A percentile compares a stretch with the other conserved stretches of the same genome.
Evolutionary conservation across 345 rosid genomes (phyloP).

Genomic region (Anastatica hierochuntica): DNA sequence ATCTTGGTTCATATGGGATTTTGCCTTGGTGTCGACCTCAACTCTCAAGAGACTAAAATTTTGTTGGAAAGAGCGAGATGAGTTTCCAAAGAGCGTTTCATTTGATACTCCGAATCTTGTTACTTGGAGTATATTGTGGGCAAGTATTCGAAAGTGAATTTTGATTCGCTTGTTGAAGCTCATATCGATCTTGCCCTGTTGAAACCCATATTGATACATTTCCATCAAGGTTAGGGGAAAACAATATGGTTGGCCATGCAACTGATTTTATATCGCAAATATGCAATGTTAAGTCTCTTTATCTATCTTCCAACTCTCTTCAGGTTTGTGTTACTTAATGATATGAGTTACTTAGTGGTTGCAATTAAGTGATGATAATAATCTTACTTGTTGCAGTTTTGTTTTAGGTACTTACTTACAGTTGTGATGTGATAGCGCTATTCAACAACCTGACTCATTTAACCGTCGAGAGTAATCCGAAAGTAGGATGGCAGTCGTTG

Average conservation of each 20-base stretch:
- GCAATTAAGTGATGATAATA: too few species aligned
- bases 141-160: neutral
- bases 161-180: slow-evolving; percentile 1
- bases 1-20: too few species aligned
- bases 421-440: neutral
- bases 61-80: neutral
- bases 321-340: neutral
- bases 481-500: neutral
- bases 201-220: too few species aligned
- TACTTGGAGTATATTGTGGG: neutral
- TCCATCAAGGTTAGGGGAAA: neutral
- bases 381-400: neutral
- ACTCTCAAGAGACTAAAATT: neutral
- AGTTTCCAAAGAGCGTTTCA: neutral
- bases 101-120: slow-evolving; percentile 6
- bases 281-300: neutral
- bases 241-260: too few species aligned
- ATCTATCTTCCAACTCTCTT: neutral
- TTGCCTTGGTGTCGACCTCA: neutral
- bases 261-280: too few species aligned
- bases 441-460: neutral
- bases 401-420: neutral
- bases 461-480: neutral
- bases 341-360: too few species aligned
- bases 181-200: neutral